A percentile compares a stretch with the other conserved stretches of the same genome.
Conservation (phyloP, 495 filamentous ascomycete genomes). For the Talaromyces proteolyticus region DNA sequence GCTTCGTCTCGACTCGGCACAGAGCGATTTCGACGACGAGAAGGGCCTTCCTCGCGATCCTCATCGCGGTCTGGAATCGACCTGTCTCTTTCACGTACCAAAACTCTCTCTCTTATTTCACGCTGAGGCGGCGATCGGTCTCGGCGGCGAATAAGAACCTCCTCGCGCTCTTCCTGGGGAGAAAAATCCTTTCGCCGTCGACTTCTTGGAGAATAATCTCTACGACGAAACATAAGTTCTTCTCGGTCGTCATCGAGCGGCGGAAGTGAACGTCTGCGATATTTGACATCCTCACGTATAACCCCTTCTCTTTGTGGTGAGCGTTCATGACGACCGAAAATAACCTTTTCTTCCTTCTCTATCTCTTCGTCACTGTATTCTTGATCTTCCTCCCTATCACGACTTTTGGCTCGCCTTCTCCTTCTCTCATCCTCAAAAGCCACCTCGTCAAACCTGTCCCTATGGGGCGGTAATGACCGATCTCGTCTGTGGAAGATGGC, state of each 20-base stretch:
- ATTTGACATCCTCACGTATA: not conserved
- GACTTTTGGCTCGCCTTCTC: slow-evolving; percentile 7
- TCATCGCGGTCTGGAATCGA: slow-evolving; percentile 1
- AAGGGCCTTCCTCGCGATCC: slow-evolving; percentile 1
- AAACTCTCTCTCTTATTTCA: slow-evolving; percentile 7
- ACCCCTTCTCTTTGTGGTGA: not conserved
- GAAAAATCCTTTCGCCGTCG: not conserved
- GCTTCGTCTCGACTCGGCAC: slow-evolving; percentile 15
- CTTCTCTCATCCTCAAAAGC: slow-evolving; percentile 15
- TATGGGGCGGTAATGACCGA: slow-evolving; percentile 8
- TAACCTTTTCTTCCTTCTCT: not conserved
- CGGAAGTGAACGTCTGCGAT: not conserved
- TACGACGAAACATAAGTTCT: slow-evolving; percentile 9
- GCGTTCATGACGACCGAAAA: not conserved
- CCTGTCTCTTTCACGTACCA: slow-evolving; percentile 3
- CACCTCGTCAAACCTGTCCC: slow-evolving; percentile 12
- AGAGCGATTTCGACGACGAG: slow-evolving; percentile 16
- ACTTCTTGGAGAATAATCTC: slow-evolving; percentile 9
- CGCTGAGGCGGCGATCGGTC: not conserved
- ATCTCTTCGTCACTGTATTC: not conserved
- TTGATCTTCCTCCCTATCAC: not conserved
- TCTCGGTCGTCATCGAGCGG: not conserved
- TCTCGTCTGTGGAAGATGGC: slow-evolving; percentile 12
- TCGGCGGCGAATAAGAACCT: slow-evolving; percentile 10
- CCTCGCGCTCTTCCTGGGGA: slow-evolving; percentile 17